phyloP scores from a whole-genome alignment of 345 rosid genomes.

The Litchi chinensis region DNA sequence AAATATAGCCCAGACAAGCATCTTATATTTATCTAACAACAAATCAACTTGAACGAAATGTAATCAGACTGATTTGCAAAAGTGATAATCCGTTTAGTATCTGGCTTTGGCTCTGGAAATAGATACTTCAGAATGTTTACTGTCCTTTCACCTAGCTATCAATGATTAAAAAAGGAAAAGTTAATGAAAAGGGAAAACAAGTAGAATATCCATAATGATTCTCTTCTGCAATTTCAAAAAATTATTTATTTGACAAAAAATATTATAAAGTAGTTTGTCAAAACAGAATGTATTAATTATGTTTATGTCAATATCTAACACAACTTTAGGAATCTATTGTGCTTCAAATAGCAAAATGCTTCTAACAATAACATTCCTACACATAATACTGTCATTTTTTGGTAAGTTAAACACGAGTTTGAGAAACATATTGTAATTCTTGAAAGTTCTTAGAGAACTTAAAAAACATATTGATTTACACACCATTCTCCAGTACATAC shows the following conservation, averaged over 20 bases:
- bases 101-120: constrained; percentile 87
- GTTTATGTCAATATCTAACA: not conserved
- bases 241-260: not conserved
- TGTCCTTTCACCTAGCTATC: constrained; percentile 79
- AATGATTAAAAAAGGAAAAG: constrained; percentile 9
- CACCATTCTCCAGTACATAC: not conserved
- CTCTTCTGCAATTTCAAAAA: not conserved
- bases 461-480: not conserved
- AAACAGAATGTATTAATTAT: not conserved
- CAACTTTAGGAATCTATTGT: not conserved
- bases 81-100: constrained; percentile 76
- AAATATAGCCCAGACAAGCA: constrained; percentile 1
- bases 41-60: constrained; percentile 81
- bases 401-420: not conserved
- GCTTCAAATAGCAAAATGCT: not conserved
- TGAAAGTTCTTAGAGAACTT: not conserved
- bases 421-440: not conserved
- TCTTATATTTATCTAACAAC: not conserved
- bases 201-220: not conserved
- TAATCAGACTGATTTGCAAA: constrained; percentile 81
- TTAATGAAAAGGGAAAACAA: not conserved
- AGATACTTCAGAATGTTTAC: constrained; percentile 78
- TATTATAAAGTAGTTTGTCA: not conserved
- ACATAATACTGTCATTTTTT: not conserved
- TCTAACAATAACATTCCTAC: not conserved